phyloP scores from a whole-genome alignment of 2,329 filamentous ascomycete species.

The Sporothrix brasiliensis region DNA sequence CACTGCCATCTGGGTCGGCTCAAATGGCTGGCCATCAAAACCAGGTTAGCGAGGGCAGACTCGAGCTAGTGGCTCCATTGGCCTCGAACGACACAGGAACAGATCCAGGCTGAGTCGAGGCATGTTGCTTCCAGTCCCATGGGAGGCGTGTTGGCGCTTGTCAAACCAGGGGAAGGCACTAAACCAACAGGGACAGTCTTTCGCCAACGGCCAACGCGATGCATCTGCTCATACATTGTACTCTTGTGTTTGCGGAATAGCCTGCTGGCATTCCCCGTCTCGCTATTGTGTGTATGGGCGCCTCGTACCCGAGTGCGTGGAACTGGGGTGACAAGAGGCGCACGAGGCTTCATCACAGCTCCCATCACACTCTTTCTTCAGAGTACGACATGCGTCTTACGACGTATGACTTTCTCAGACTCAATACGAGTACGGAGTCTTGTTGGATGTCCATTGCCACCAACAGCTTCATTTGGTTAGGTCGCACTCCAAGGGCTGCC shows the following conservation, averaged over 20 bases:
- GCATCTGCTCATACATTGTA: too few species aligned
- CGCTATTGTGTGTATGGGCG: neutral
- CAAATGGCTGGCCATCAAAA: neutral
- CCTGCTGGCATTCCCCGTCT: neutral
- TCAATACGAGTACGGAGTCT: neutral
- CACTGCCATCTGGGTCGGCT: neutral
- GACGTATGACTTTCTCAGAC: neutral
- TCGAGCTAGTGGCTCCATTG: too few species aligned
- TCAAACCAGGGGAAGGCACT: too few species aligned
- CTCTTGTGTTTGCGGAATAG: neutral
- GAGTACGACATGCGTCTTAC: too few species aligned
- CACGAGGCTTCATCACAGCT: constrained; percentile 16
- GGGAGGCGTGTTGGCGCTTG: constrained; percentile 8
- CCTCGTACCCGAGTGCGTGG: constrained; percentile 19
- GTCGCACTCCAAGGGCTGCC: neutral
- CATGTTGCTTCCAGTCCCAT: constrained; percentile 1
- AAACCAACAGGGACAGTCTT: neutral
- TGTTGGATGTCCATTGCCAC: neutral
- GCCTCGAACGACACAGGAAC: neutral
- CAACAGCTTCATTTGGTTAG: neutral
- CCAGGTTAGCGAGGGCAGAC: constrained; percentile 11
- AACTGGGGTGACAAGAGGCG: constrained; percentile 22
- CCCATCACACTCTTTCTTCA: neutral
- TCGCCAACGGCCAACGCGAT: neutral
- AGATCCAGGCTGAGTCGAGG: neutral